These are phyloP conservation scores for Rhododendron ovatum DNA, from an alignment of 148 eudicot genomes.

Conservation along the genomic window DNA sequence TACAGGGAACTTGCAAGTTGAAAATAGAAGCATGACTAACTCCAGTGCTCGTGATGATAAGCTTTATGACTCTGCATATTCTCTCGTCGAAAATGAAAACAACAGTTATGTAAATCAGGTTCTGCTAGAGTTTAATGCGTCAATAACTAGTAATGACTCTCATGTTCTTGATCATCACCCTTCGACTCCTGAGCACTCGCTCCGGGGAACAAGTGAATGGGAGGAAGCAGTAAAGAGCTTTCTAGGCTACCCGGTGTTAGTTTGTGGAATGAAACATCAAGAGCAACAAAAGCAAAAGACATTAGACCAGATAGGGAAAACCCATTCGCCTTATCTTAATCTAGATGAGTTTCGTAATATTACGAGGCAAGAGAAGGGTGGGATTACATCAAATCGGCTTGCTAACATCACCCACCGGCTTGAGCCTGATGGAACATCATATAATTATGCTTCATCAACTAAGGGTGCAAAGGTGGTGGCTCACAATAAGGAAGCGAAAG, in stretches of 20 bases:
- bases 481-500: too few relatives aligned
- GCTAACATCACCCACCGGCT: conserved; percentile 68
- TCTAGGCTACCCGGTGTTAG: conserved; percentile 43
- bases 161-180: conserved; percentile 17
- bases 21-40: conserved; percentile 21
- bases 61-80: conserved; percentile 17
- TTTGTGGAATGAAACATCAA: conserved; percentile 37
- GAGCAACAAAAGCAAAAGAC: conserved; percentile 21
- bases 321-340: conserved; percentile 36
- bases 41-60: conserved; percentile 21
- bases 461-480: conserved; percentile 89
- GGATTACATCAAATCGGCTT: conserved; percentile 30
- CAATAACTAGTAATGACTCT: conserved; percentile 28
- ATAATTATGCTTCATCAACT: conserved; percentile 80
- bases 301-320: conserved; percentile 31
- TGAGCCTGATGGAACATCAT: conserved; percentile 83
- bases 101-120: conserved; percentile 25
- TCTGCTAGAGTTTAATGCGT: conserved; percentile 38
- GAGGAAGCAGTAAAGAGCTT: conserved; percentile 40
- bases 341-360: conserved; percentile 45
- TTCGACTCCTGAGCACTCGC: conserved; percentile 25
- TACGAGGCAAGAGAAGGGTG: conserved; percentile 35
- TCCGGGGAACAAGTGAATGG: conserved; percentile 27
- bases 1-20: conserved; percentile 37
- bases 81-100: conserved; percentile 17